These are phyloP conservation scores for Dimocarpus longan DNA, from an alignment of 345 rosid genomes.

Conservation along the genomic window DNA sequence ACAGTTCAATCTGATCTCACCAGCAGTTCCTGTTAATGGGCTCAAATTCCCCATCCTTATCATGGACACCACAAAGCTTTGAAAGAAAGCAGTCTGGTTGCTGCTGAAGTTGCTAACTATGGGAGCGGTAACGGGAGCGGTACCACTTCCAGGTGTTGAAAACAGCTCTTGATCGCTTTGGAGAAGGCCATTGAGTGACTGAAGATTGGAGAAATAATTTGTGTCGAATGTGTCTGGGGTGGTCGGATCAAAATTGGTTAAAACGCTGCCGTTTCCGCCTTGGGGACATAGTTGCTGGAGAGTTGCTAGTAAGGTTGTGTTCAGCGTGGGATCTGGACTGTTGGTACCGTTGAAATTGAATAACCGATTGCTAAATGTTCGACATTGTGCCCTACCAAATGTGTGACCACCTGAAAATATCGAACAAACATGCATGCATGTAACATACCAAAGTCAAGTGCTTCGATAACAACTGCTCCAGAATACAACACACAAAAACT, in stretches of 20 bases:
- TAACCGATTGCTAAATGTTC: slow-evolving; percentile 34
- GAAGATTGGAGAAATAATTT: slow-evolving; percentile 56
- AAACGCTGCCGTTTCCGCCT: slow-evolving; percentile 37
- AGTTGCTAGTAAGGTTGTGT: slow-evolving; percentile 39
- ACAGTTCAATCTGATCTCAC: slow-evolving; percentile 65
- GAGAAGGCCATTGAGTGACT: slow-evolving; percentile 44
- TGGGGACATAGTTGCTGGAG: slow-evolving; percentile 56
- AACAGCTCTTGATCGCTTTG: slow-evolving; percentile 63
- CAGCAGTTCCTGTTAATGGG: slow-evolving; percentile 48
- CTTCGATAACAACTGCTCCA: no score
- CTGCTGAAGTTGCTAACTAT: slow-evolving; percentile 44
- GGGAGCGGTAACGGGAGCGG: slow-evolving; percentile 27
- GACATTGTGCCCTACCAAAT: slow-evolving; percentile 58
- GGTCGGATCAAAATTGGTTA: slow-evolving; percentile 47
- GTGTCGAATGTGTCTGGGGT: slow-evolving; percentile 57
- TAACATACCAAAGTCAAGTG: no score
- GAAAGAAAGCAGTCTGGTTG: slow-evolving; percentile 56
- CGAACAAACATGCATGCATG: neutral
- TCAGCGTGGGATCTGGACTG: slow-evolving; percentile 51
- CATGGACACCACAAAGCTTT: slow-evolving; percentile 59
- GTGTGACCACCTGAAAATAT: slow-evolving; percentile 60
- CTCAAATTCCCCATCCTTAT: slow-evolving; percentile 64
- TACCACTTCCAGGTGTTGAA: slow-evolving; percentile 40
- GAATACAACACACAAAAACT: no score
- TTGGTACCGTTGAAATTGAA: slow-evolving; percentile 48